Percentiles rank a stretch among this genome's conserved stretches.
Conservation (phyloP, 1,284 basidiomycete species). For the Heterobasidion irregulare region DNA sequence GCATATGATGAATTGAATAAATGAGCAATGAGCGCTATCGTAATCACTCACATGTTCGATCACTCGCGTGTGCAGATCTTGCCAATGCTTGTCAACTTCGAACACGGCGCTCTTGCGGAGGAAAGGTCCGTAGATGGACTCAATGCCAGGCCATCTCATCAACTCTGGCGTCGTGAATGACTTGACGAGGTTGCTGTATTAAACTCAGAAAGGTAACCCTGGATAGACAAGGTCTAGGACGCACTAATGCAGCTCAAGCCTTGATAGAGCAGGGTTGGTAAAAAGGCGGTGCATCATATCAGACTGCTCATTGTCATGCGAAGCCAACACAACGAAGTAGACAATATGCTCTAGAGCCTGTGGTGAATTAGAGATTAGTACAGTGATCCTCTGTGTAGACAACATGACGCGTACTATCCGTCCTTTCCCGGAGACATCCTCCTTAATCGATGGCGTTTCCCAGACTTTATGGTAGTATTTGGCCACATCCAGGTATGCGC, state of each 20-base stretch:
- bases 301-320: slow-evolving; percentile 95
- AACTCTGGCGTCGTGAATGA: slow-evolving; percentile 94
- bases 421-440: slow-evolving; percentile 67
- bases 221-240: slow-evolving; percentile 19
- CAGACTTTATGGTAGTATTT: slow-evolving; percentile 95
- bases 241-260: slow-evolving; percentile 83
- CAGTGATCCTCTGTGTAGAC: neutral
- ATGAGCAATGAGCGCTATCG: neutral
- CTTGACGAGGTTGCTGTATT: slow-evolving; percentile 84
- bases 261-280: slow-evolving; percentile 68
- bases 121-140: slow-evolving; percentile 81
- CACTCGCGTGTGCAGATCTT: slow-evolving; percentile 91
- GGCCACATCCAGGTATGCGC: slow-evolving; percentile 87
- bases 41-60: slow-evolving; percentile 82
- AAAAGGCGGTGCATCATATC: slow-evolving; percentile 92
- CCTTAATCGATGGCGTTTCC: slow-evolving; percentile 90
- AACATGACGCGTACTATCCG: slow-evolving; percentile 50
- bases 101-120: slow-evolving; percentile 82
- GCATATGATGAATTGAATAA: neutral
- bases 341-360: slow-evolving; percentile 91
- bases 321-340: slow-evolving; percentile 89
- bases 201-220: slow-evolving; percentile 4
- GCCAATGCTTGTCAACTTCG: slow-evolving; percentile 77
- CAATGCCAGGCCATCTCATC: slow-evolving; percentile 98
- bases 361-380: slow-evolving; percentile 6